Evolutionary conservation across 139 green algal species (phyloP).

Genomic region (Pleodorina starrii): DNA sequence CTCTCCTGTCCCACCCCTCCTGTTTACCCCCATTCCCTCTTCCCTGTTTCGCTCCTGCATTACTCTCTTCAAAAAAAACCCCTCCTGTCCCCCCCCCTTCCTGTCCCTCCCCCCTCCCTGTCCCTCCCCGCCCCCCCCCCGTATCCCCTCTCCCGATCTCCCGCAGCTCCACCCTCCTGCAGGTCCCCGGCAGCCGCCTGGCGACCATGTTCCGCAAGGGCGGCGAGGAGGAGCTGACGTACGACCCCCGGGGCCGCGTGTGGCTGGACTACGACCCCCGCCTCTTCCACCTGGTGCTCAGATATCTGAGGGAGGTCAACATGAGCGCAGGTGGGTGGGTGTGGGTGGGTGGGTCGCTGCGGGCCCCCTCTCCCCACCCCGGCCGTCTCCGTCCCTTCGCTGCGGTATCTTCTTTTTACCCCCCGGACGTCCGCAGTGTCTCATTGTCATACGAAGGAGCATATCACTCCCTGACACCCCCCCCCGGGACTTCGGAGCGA

Average conservation of each 20-base stretch:
- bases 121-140: not conserved
- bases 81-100: not conserved
- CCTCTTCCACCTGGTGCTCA: conserved; percentile 45
- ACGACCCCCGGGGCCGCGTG: conserved; percentile 28
- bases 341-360: not conserved
- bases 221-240: not conserved
- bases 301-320: conserved; percentile 44
- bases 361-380: too few species aligned
- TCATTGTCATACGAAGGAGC: too few species aligned
- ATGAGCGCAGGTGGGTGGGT: conserved; percentile 10
- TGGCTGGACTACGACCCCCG: conserved; percentile 48
- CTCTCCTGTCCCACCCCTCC: too few species aligned
- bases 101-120: not conserved
- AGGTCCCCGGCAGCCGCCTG: conserved; percentile 47
- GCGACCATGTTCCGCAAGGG: conserved; percentile 29
- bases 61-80: too few species aligned
- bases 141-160: not conserved
- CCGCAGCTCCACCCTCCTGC: conserved; percentile 43
- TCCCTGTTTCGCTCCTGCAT: too few species aligned
- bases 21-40: too few species aligned
- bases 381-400: too few species aligned
- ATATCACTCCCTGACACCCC: too few species aligned
- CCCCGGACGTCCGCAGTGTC: too few species aligned
- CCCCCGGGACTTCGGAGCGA: too few species aligned
- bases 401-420: too few species aligned